Conservation (phyloP, 2,329 filamentous ascomycete species). For the Rutstroemia sydowiana region DNA sequence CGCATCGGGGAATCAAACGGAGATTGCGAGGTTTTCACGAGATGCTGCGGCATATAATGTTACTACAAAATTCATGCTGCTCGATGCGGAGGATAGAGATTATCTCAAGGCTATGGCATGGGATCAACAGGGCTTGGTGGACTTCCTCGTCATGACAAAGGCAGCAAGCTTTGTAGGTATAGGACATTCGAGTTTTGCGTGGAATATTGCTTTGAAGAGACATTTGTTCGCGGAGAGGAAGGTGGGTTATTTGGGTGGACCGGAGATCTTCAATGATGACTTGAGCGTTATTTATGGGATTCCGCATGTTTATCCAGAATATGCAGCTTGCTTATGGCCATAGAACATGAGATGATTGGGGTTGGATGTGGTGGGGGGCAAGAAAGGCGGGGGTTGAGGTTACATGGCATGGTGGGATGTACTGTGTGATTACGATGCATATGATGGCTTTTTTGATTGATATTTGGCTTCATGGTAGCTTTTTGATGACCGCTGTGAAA, state of each 20-base stretch:
- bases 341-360: background rate
- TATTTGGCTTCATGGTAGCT: too few species aligned
- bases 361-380: background rate
- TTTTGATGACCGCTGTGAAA: too few species aligned
- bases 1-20: conserved; percentile 34
- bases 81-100: conserved; percentile 30
- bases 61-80: conserved; percentile 36
- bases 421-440: too few species aligned
- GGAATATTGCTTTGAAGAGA: conserved; percentile 36
- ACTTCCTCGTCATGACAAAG: conserved; percentile 42
- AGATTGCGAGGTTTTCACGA: conserved; percentile 32
- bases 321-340: conserved; percentile 24
- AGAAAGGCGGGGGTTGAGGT: background rate
- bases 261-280: conserved; percentile 21
- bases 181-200: conserved; percentile 39
- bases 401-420: background rate
- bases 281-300: conserved; percentile 23
- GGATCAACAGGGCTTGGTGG: conserved; percentile 42
- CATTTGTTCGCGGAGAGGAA: conserved; percentile 14
- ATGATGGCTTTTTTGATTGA: too few species aligned
- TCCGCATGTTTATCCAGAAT: conserved; percentile 16
- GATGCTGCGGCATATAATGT: conserved; percentile 31
- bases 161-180: conserved; percentile 37
- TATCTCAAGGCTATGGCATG: conserved; percentile 33
- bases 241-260: conserved; percentile 16